These are phyloP conservation scores for Cynara cardunculus DNA, from an alignment of 129 eudicot genomes.

Conservation along the genomic window DNA sequence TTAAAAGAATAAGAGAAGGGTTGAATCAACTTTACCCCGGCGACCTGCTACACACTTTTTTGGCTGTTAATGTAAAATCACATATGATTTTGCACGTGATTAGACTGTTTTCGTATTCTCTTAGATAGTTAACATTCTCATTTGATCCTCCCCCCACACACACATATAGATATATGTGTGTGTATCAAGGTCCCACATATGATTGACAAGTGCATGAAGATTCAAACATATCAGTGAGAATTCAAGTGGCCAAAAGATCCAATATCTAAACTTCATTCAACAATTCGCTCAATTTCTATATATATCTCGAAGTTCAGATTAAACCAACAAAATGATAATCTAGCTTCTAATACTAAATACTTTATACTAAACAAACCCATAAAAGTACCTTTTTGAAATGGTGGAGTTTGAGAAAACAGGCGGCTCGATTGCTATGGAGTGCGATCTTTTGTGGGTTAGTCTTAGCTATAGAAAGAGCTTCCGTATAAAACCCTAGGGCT, in stretches of 20 bases:
- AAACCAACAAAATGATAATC: not conserved
- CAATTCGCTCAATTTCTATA: not conserved
- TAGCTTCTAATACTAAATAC: not conserved
- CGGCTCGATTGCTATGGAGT: slow-evolving; percentile 94
- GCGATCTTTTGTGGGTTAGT: slow-evolving; percentile 81
- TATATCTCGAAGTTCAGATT: not conserved
- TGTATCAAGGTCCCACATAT: not conserved
- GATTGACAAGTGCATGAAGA: not conserved
- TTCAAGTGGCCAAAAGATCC: not conserved
- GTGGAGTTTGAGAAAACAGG: slow-evolving; percentile 88
- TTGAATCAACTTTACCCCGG: too few relatives aligned
- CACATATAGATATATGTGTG: too few relatives aligned
- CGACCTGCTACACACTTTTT: too few relatives aligned
- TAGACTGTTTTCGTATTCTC: too few relatives aligned
- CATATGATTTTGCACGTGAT: too few relatives aligned
- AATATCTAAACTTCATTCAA: not conserved
- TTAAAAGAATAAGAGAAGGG: too few relatives aligned
- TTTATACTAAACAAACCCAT: not conserved
- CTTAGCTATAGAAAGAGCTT: slow-evolving; percentile 77
- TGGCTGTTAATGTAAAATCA: too few relatives aligned
- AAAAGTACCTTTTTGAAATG: slow-evolving; percentile 63
- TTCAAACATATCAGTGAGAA: not conserved
- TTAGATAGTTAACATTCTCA: too few relatives aligned
- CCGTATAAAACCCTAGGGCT: slow-evolving; percentile 69
- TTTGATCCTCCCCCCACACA: too few relatives aligned